These are phyloP conservation scores for Ophiocordyceps australis DNA, from an alignment of 2,329 filamentous ascomycete species.

Conservation along the genomic window DNA sequence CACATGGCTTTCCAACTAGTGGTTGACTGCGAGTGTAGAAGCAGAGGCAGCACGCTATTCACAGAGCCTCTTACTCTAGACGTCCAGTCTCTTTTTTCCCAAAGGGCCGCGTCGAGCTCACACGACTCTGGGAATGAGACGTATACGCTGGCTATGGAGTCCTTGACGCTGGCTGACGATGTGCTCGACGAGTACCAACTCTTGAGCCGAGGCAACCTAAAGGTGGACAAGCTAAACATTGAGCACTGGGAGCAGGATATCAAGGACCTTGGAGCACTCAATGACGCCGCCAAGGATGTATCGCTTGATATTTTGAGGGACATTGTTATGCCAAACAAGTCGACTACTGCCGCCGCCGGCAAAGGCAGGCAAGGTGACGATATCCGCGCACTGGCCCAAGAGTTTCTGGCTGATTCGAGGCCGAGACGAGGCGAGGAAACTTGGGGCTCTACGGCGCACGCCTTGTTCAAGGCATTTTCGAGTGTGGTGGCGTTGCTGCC, in stretches of 20 bases:
- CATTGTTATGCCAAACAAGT: constrained; percentile 10
- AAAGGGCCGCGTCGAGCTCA: background rate
- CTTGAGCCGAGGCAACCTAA: constrained; percentile 3
- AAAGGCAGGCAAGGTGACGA: constrained; percentile 8
- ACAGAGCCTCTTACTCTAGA: background rate
- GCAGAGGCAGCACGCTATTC: no score
- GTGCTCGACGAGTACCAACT: constrained; percentile 8
- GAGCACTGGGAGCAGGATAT: constrained; percentile 16
- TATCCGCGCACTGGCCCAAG: constrained; percentile 14
- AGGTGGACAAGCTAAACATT: constrained; percentile 9
- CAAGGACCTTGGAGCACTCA: constrained; percentile 10
- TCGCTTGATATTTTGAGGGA: constrained; percentile 8
- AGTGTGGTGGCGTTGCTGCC: constrained; percentile 6
- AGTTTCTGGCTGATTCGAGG: constrained; percentile 11
- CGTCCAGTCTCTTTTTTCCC: background rate
- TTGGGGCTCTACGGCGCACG: constrained; percentile 13
- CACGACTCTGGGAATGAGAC: background rate
- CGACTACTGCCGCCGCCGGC: constrained; percentile 2
- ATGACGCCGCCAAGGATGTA: constrained; percentile 8
- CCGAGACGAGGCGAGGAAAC: constrained; percentile 7
- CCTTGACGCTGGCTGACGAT: no score
- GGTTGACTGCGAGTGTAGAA: no score
- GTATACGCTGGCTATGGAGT: constrained; percentile 1
- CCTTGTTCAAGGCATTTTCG: constrained; percentile 9
- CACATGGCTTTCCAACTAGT: no score